Percentiles rank a stretch among this genome's conserved stretches.
Evolutionary conservation across 2,329 filamentous ascomycete genomes (phyloP).

Genomic region (Calonectria crousiana): DNA sequence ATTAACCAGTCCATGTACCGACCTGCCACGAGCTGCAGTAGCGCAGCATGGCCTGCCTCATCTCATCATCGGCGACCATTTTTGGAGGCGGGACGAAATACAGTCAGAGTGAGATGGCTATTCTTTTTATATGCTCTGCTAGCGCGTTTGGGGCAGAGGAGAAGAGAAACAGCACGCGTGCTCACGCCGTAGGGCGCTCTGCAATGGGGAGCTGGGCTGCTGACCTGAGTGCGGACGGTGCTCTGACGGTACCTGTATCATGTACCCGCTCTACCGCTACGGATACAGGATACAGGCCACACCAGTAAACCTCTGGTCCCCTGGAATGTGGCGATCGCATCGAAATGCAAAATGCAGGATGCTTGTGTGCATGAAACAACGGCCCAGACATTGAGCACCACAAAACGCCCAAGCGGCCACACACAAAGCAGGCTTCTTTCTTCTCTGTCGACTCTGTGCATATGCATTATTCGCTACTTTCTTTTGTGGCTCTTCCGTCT

Average conservation of each 20-base stretch:
- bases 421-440: not conserved
- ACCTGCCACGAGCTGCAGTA: slow-evolving; percentile 32
- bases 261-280: not conserved
- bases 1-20: slow-evolving; percentile 21
- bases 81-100: not conserved
- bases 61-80: slow-evolving; percentile 36
- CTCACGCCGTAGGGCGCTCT: not conserved
- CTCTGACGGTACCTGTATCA: slow-evolving; percentile 12
- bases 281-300: not conserved
- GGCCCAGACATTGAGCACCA: slow-evolving; percentile 15
- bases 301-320: not conserved
- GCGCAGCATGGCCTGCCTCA: slow-evolving; percentile 24
- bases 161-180: not conserved
- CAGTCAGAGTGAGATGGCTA: not conserved
- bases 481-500: not conserved
- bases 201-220: not conserved
- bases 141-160: not conserved
- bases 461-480: not conserved
- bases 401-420: slow-evolving; percentile 21
- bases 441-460: not conserved
- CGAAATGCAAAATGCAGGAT: slow-evolving; percentile 14
- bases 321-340: slow-evolving; percentile 15
- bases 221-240: slow-evolving; percentile 10
- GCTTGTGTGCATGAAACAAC: slow-evolving; percentile 39
- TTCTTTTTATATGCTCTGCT: not conserved